Percentiles rank a stretch among this genome's conserved stretches.
Conservation (phyloP, 441 rosid genomes). For the Erodium moschatum region DNA sequence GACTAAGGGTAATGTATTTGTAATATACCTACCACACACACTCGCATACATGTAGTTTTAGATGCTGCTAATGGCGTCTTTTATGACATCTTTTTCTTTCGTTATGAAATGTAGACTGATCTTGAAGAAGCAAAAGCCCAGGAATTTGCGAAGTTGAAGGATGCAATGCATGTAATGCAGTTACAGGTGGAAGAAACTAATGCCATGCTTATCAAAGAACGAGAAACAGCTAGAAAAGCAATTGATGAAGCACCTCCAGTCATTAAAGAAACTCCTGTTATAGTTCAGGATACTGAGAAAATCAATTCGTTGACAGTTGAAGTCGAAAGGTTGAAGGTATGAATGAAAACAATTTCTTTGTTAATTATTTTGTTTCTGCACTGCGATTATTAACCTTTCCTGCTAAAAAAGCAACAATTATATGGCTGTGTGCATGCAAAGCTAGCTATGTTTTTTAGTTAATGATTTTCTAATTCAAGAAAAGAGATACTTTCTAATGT, state of each 20-base stretch:
- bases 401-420: not conserved
- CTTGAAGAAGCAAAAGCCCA: constrained; percentile 87
- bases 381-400: not conserved
- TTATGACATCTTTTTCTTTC: constrained; percentile 15
- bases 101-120: constrained; percentile 52
- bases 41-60: not conserved
- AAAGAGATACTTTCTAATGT: not conserved
- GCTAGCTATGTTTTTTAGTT: not conserved
- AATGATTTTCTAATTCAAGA: not conserved
- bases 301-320: constrained; percentile 55
- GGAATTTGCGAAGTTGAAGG: constrained; percentile 77
- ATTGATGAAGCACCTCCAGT: constrained; percentile 79
- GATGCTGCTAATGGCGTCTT: constrained; percentile 1
- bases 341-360: not conserved
- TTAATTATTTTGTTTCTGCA: not conserved
- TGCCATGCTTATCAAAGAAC: constrained; percentile 60
- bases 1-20: constrained; percentile 59
- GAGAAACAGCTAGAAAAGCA: constrained; percentile 75
- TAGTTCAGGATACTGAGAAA: constrained; percentile 76
- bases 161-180: constrained; percentile 53
- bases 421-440: not conserved
- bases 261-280: constrained; percentile 72
- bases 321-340: constrained; percentile 77
- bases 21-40: not conserved
- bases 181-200: constrained; percentile 67